Percentiles rank a stretch among this genome's conserved stretches.
Conservation (phyloP, 768 basidiomycete species). For the Chalciporus chontae region DNA sequence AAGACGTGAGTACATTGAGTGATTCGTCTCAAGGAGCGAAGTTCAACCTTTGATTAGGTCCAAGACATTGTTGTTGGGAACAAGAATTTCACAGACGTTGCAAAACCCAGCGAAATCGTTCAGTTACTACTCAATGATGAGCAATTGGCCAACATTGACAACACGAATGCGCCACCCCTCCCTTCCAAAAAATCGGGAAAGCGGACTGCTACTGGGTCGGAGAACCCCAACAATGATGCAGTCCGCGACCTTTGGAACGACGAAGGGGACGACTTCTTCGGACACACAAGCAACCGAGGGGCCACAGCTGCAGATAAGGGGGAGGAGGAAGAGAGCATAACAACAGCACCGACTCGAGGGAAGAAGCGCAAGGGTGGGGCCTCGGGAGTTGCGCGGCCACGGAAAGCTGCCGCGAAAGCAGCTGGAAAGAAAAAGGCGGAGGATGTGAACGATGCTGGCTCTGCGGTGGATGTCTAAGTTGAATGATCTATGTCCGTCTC, state of each 20-base stretch:
- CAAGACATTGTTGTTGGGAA: slow-evolving; percentile 99
- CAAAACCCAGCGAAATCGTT: slow-evolving; percentile 95
- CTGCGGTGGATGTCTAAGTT: slow-evolving; percentile 23
- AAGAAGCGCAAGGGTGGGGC: slow-evolving; percentile 34
- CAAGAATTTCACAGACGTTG: slow-evolving; percentile 89
- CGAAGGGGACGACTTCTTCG: slow-evolving; percentile 85
- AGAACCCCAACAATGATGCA: slow-evolving; percentile 34
- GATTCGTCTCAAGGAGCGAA: background rate
- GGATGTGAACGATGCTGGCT: slow-evolving; percentile 20
- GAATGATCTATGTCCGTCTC: slow-evolving; percentile 20
- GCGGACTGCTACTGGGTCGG: slow-evolving; percentile 28
- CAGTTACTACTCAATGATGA: slow-evolving; percentile 93
- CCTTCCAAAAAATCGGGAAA: slow-evolving; percentile 36
- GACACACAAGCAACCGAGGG: slow-evolving; percentile 42
- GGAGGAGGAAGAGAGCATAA: slow-evolving; percentile 29
- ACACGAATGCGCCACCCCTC: slow-evolving; percentile 37
- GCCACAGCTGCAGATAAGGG: slow-evolving; percentile 19
- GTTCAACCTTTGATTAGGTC: slow-evolving; percentile 49
- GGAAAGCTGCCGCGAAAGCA: slow-evolving; percentile 32
- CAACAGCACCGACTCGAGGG: slow-evolving; percentile 24
- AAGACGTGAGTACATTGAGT: slow-evolving; percentile 61
- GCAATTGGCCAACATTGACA: slow-evolving; percentile 73
- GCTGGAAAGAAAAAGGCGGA: slow-evolving; percentile 31
- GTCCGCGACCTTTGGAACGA: slow-evolving; percentile 78
- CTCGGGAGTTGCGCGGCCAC: slow-evolving; percentile 18